A percentile compares a stretch with the other conserved stretches of the same genome.
phyloP scores from a whole-genome alignment of 148 eudicot genomes.

The Persicaria maculosa region DNA sequence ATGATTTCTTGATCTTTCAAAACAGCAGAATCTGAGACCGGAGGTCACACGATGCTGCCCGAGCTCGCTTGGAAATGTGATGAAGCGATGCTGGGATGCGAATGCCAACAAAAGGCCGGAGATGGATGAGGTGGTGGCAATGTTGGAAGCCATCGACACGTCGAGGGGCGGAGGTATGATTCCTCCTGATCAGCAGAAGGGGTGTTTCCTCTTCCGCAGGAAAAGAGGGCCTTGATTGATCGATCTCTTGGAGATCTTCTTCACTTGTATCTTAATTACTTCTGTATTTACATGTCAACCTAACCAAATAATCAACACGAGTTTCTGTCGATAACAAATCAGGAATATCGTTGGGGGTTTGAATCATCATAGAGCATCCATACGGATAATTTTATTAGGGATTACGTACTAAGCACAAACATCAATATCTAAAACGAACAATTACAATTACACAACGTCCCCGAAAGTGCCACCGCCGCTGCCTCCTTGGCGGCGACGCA shows the following conservation, averaged over 20 bases:
- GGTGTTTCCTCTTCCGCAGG: slow-evolving; percentile 70
- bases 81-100: slow-evolving; percentile 82
- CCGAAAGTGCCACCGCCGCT: too few species aligned
- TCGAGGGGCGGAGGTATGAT: slow-evolving; percentile 89
- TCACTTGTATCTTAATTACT: too few species aligned
- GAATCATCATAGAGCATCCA: too few species aligned
- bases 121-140: slow-evolving; percentile 66
- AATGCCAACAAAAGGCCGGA: slow-evolving; percentile 68
- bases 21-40: slow-evolving; percentile 57
- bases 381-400: too few species aligned
- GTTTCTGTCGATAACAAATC: too few species aligned
- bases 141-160: slow-evolving; percentile 72
- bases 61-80: slow-evolving; percentile 45
- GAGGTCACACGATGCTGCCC: slow-evolving; percentile 81
- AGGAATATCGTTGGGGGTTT: too few species aligned
- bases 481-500: too few species aligned
- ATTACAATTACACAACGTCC: too few species aligned
- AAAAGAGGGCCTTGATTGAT: slow-evolving; percentile 54
- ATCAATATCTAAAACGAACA: too few species aligned
- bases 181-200: slow-evolving; percentile 52
- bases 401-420: too few species aligned
- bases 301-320: too few species aligned
- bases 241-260: not conserved
- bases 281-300: too few species aligned
- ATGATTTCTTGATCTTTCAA: not conserved